phyloP scores from a whole-genome alignment of 345 rosid species.

The Arabis hirsuta region DNA sequence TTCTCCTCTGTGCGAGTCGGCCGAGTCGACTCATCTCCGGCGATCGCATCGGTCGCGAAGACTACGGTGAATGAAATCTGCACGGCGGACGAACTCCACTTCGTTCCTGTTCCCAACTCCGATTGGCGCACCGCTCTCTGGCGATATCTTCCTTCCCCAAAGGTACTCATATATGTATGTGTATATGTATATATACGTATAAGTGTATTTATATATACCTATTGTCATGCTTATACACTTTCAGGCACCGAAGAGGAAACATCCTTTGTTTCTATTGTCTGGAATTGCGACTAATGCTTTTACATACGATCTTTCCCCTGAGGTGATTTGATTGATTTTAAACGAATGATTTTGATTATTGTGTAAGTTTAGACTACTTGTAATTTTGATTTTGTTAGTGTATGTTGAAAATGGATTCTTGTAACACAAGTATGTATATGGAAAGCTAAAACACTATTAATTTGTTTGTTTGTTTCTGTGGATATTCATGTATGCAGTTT shows the following conservation, averaged over 20 bases:
- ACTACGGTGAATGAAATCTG: constrained; percentile 41
- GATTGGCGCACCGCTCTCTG: constrained; percentile 92
- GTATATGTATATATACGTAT: background rate
- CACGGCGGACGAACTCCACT: constrained; percentile 95
- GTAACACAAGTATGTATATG: constrained; percentile 7
- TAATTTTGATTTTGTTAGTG: background rate
- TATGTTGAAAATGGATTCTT: constrained; percentile 11
- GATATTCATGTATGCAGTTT: constrained; percentile 45
- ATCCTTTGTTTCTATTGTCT: constrained; percentile 72
- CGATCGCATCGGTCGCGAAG: constrained; percentile 13
- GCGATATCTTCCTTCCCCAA: constrained; percentile 77
- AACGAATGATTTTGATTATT: background rate
- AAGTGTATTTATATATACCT: background rate
- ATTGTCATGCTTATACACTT: constrained; percentile 2
- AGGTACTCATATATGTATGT: constrained; percentile 23
- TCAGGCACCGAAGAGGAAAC: constrained; percentile 67
- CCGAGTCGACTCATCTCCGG: constrained; percentile 24
- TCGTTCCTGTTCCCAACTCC: constrained; percentile 65
- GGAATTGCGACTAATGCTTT: constrained; percentile 82
- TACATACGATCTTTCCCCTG: constrained; percentile 78
- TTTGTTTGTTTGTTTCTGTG: background rate
- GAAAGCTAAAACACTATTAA: constrained; percentile 5
- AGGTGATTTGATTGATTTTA: constrained; percentile 43
- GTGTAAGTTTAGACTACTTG: background rate
- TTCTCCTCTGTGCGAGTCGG: constrained; percentile 30